These are phyloP conservation scores for Fusarium ambrosium DNA, from an alignment of 2,329 filamentous ascomycete genomes.

Conservation along the genomic window DNA sequence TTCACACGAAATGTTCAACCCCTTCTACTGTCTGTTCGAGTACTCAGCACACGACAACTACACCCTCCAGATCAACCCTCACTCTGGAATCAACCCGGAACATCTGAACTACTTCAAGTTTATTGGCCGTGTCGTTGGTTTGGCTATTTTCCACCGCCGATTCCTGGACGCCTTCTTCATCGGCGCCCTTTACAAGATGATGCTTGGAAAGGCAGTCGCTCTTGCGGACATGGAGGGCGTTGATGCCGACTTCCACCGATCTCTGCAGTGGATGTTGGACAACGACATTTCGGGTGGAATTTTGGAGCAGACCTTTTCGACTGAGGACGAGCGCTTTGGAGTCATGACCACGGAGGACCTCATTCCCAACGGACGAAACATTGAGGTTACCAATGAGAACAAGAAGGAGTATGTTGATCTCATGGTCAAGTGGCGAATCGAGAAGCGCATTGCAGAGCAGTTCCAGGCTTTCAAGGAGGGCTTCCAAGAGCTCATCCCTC, in stretches of 20 bases:
- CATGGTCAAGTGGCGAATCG: constrained; percentile 99
- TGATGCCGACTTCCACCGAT: constrained; percentile 96
- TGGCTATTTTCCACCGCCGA: constrained; percentile 97
- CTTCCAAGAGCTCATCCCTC: constrained; percentile 97
- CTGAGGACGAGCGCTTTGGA: constrained; percentile 97
- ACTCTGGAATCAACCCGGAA: constrained; percentile 98
- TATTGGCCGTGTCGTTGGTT: constrained; percentile 94
- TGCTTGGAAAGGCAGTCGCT: constrained; percentile 90
- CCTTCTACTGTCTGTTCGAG: constrained; percentile 99
- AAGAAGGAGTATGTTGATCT: constrained; percentile 99
- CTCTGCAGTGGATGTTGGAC: constrained; percentile 96
- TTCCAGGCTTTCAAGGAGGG: constrained; percentile 98
- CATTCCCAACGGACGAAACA: constrained; percentile 89
- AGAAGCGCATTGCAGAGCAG: constrained; percentile 97
- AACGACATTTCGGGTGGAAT: constrained; percentile 95
- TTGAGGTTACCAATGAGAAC: constrained; percentile 98
- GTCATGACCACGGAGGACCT: constrained; percentile 95
- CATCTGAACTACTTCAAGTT: constrained; percentile 99
- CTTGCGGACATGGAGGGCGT: constrained; percentile 99
- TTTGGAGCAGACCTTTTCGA: constrained; percentile 94
- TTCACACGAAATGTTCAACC: constrained; percentile 99
- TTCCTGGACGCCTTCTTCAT: constrained; percentile 99
- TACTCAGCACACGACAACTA: constrained; percentile 99
- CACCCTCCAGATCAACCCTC: constrained; percentile 98
- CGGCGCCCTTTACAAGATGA: constrained; percentile 99